Conservation (phyloP, 2,329 filamentous ascomycete species). For the Monosporascus sp. region DNA sequence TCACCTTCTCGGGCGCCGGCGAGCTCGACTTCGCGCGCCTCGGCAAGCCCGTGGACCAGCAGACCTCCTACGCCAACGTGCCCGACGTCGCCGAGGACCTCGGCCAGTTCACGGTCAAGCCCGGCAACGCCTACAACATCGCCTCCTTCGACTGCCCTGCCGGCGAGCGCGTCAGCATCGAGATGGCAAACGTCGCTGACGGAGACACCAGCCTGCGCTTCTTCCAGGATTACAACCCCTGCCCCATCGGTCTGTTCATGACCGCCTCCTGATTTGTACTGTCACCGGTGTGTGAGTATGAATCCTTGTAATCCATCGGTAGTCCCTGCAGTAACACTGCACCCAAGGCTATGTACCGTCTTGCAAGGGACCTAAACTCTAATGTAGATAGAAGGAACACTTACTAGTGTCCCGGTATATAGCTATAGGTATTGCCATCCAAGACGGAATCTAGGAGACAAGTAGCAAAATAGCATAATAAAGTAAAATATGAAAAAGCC, state of each 20-base stretch:
- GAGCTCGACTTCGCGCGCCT: slow-evolving; percentile 49
- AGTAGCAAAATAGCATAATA: too few relatives aligned
- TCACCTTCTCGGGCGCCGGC: slow-evolving; percentile 43
- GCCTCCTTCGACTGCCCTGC: slow-evolving; percentile 49
- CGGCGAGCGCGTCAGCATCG: slow-evolving; percentile 44
- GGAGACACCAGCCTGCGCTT: slow-evolving; percentile 50
- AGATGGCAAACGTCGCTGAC: slow-evolving; percentile 37
- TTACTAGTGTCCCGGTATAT: too few relatives aligned
- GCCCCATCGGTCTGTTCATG: slow-evolving; percentile 36
- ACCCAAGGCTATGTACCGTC: too few relatives aligned
- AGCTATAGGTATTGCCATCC: too few relatives aligned
- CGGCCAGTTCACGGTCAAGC: slow-evolving; percentile 37
- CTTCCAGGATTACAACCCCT: slow-evolving; percentile 59
- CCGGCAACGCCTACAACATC: slow-evolving; percentile 51
- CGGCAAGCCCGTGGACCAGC: slow-evolving; percentile 34
- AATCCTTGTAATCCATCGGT: too few relatives aligned
- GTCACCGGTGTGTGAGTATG: background rate
- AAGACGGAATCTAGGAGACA: too few relatives aligned
- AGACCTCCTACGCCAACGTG: slow-evolving; percentile 50
- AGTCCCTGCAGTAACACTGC: too few relatives aligned
- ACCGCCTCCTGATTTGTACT: slow-evolving; percentile 23
- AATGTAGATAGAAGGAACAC: too few relatives aligned
- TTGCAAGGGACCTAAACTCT: too few relatives aligned
- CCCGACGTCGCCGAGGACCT: slow-evolving; percentile 41
- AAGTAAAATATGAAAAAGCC: too few relatives aligned